Conservation (phyloP, 306 rosid genomes). For the Betula pendula region DNA sequence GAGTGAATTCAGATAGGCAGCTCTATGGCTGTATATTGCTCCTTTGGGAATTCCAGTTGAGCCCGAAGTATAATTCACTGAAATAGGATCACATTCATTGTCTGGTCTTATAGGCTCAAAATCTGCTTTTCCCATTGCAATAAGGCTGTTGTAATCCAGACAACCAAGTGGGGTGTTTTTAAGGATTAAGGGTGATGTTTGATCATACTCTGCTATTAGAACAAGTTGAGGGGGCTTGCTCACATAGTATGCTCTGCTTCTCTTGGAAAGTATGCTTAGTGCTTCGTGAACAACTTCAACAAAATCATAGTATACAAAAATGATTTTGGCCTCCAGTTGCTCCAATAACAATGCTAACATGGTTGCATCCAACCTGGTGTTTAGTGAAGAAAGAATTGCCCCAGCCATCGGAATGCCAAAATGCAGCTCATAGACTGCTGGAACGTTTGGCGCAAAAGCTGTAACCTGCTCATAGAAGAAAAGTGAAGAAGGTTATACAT, state of each 20-base stretch:
- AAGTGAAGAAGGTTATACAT: no score
- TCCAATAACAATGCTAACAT: conserved; percentile 50
- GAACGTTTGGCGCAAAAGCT: conserved; percentile 74
- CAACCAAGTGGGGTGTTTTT: conserved; percentile 36
- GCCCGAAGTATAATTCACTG: conserved; percentile 84
- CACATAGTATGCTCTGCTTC: not conserved
- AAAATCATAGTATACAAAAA: conserved; percentile 61
- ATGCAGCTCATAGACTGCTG: conserved; percentile 80
- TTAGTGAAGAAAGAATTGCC: conserved; percentile 68
- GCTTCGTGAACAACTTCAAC: conserved; percentile 48
- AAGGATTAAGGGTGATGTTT: conserved; percentile 16
- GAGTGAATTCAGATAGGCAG: conserved; percentile 64
- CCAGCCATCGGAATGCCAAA: conserved; percentile 86
- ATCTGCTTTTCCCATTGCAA: conserved; percentile 28
- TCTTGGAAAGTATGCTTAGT: conserved; percentile 28
- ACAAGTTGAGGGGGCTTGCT: conserved; percentile 56
- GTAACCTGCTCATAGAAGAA: conserved; percentile 54
- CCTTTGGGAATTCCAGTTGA: conserved; percentile 83
- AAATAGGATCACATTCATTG: conserved; percentile 63
- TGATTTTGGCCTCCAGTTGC: conserved; percentile 56
- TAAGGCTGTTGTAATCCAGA: conserved; percentile 42
- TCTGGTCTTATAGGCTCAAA: conserved; percentile 41
- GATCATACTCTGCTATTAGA: conserved; percentile 40
- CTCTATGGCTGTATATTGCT: conserved; percentile 74
- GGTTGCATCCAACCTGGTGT: conserved; percentile 51